Evolutionary conservation across 2,329 filamentous ascomycete species (phyloP).

Genomic region (Didymosphaeria variabile): DNA sequence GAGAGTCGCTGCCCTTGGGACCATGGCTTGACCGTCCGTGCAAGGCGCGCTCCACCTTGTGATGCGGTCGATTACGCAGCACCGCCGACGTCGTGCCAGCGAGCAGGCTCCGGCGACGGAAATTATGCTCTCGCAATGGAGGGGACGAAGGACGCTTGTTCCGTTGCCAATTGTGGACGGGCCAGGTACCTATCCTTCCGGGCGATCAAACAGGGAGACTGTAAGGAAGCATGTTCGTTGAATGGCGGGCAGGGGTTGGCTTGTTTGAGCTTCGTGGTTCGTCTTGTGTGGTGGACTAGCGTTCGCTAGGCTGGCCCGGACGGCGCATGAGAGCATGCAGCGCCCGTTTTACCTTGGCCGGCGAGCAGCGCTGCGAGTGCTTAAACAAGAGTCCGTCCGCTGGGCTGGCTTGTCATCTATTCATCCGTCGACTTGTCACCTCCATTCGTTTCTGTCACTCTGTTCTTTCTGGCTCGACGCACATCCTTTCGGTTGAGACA

Average conservation of each 20-base stretch:
- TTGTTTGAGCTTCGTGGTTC: slow-evolving; percentile 7
- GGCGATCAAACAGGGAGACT: slow-evolving; percentile 15
- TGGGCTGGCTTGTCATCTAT: slow-evolving; percentile 10
- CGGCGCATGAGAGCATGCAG: slow-evolving; percentile 3
- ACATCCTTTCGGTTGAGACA: slow-evolving; percentile 5
- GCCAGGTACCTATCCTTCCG: slow-evolving; percentile 2
- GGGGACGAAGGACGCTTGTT: slow-evolving; percentile 2
- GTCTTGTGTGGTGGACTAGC: slow-evolving; percentile 9
- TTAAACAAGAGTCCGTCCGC: slow-evolving; percentile 12
- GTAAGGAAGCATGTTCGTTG: slow-evolving; percentile 8
- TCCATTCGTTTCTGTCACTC: slow-evolving; percentile 24
- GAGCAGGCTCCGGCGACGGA: slow-evolving; percentile 2
- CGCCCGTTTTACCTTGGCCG: slow-evolving; percentile 1
- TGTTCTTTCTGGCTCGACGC: slow-evolving; percentile 10
- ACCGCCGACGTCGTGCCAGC: background rate
- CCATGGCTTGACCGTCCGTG: background rate
- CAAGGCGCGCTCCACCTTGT: slow-evolving; percentile 1
- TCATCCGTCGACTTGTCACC: slow-evolving; percentile 15
- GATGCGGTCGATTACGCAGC: slow-evolving; percentile 10
- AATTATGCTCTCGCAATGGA: slow-evolving; percentile 5
- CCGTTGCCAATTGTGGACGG: slow-evolving; percentile 4
- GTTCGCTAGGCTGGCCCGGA: background rate
- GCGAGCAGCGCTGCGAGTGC: background rate
- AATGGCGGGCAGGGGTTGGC: slow-evolving; percentile 6
- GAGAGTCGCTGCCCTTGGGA: slow-evolving; percentile 2